Evolutionary conservation across 331 rosid species (phyloP).

Genomic region (Quercus lobata): DNA sequence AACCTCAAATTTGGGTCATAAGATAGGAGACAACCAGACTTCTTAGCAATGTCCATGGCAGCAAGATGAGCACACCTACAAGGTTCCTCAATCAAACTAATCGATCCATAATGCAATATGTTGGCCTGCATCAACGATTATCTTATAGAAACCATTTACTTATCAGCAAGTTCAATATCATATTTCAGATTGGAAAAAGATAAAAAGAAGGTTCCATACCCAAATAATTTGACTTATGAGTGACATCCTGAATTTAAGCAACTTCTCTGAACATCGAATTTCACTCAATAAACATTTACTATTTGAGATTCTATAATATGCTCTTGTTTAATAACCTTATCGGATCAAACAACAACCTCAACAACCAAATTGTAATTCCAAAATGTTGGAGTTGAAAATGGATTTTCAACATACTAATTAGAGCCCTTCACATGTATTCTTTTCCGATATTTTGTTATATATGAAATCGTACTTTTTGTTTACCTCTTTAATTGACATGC

Average conservation of each 20-base stretch:
- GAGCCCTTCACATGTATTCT: too few species aligned
- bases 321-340: not conserved
- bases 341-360: not conserved
- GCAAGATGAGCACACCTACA: conserved; percentile 31
- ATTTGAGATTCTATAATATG: not conserved
- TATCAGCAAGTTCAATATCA: not conserved
- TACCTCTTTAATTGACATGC: too few species aligned
- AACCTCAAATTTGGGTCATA: conserved; percentile 31
- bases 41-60: conserved; percentile 28
- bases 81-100: conserved; percentile 28
- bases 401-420: too few species aligned
- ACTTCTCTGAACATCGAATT: not conserved
- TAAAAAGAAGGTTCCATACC: not conserved
- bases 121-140: conserved; percentile 23
- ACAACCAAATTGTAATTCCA: not conserved
- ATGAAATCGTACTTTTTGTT: too few species aligned
- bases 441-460: too few species aligned
- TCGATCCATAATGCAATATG: conserved; percentile 39
- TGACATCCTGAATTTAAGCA: not conserved
- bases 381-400: not conserved
- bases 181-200: not conserved
- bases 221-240: not conserved
- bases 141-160: not conserved
- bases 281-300: not conserved
- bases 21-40: conserved; percentile 21